Evolutionary conservation across 2,329 filamentous ascomycete species (phyloP).

Genomic region (Penicillium brasilianum): DNA sequence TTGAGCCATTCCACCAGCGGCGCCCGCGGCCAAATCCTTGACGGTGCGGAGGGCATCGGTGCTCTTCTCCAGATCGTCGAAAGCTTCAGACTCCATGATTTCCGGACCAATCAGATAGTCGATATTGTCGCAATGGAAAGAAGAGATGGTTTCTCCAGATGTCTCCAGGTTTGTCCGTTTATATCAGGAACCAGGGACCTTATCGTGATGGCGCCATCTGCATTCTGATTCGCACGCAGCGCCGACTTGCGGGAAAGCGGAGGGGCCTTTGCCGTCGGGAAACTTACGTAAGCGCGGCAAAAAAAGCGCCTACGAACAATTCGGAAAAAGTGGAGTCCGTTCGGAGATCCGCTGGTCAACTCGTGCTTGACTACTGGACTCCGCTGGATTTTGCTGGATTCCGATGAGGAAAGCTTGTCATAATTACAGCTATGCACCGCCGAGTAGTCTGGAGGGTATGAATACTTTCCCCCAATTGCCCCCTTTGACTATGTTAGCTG

Average conservation of each 20-base stretch:
- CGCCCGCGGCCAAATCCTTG: conserved; percentile 91
- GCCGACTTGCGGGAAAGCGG: conserved; percentile 33
- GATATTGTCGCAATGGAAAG: conserved; percentile 7
- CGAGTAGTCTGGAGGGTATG: conserved; percentile 41
- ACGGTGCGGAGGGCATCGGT: conserved; percentile 62
- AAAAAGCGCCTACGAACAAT: neutral
- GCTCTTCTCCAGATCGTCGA: conserved; percentile 45
- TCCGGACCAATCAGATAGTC: neutral
- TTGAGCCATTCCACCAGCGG: conserved; percentile 89
- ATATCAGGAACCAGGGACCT: conserved; percentile 9
- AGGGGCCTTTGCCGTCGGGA: conserved; percentile 19
- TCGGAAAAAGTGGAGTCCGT: conserved; percentile 17
- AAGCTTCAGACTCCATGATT: conserved; percentile 42
- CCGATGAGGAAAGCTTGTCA: conserved; percentile 10
- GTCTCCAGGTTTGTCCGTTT: conserved; percentile 6
- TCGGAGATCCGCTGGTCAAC: neutral
- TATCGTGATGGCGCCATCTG: conserved; percentile 30
- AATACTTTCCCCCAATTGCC: neutral
- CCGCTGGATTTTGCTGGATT: neutral
- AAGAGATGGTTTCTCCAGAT: conserved; percentile 10
- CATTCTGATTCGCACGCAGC: conserved; percentile 39
- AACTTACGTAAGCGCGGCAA: conserved; percentile 23
- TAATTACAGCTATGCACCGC: conserved; percentile 40
- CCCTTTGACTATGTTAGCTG: neutral
- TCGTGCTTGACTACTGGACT: neutral